Evolutionary conservation across 1,139 yeast species (phyloP), one percentile per base, ranked within the genome.

Genomic region (Suhomyces atakaporum): DNA sequence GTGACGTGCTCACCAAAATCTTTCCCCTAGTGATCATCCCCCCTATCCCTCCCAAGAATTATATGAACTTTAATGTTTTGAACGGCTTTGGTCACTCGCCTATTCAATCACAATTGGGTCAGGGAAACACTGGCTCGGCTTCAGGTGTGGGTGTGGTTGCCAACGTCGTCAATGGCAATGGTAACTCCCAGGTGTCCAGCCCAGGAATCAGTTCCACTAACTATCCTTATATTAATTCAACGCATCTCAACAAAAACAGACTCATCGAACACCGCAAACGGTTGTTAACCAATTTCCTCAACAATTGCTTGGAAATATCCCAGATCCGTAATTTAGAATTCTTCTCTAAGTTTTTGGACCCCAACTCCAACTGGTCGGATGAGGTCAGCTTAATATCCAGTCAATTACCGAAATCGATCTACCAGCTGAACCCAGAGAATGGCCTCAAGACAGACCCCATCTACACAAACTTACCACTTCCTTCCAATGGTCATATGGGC

Each of bases 21-120:
- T 89, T 86, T 54, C 97, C 98, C 2, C 79, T 94, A 30, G 62
- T 81, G 10, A 73, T 92, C 5, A 77, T 92, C 5, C 98, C 98
- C 2, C 96, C 97, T 0, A 88, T 94, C 24, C 98, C 98, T 0
- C 96, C 90, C 46, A 92, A 92, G 60, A 96, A 92, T 43, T 71
- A 69, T 46, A 53, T 67, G 30, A 63, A 63, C 32, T 60, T 70
- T 30, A 58, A 61, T 6, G 50, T 64, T 29, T 54, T 70, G 35
- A 68, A 66, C 41, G 70, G 67, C 1, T 44, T 69, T 15, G 56
- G 57, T 3, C 31, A 33, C 18, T 8, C 23, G 2, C 8, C 30
- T 6, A 21, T 21, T 12, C 42, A 30, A 7, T 16, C 24, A 5
- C 40, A 33, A 11, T 31, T 35, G 13, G 29, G 39, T n/a, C 26